Conservation (phyloP, 1,284 basidiomycete genomes). For the Trametes sp. region DNA sequence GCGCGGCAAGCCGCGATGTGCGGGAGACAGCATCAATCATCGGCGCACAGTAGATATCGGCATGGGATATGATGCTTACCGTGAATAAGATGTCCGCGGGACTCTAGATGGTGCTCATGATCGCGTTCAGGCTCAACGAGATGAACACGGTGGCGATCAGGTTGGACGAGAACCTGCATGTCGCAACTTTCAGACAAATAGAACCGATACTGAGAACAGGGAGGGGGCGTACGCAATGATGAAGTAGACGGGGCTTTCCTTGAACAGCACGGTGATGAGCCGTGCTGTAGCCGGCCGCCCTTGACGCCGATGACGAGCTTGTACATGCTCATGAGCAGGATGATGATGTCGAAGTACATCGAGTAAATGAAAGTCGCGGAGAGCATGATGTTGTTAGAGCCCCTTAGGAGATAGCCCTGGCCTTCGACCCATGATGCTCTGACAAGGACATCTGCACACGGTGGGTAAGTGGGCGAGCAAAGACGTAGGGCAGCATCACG, state of each 20-base stretch:
- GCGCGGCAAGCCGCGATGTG: slow-evolving; percentile 59
- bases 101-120: slow-evolving; percentile 45
- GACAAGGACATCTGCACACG: no score
- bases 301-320: slow-evolving; percentile 42
- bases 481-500: no score
- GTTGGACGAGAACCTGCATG: slow-evolving; percentile 41
- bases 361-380: slow-evolving; percentile 48
- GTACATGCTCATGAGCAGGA: slow-evolving; percentile 64
- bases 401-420: slow-evolving; percentile 58
- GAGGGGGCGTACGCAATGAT: slow-evolving; percentile 40
- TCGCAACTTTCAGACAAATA: no score
- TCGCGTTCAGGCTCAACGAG: slow-evolving; percentile 41
- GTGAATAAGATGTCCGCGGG: slow-evolving; percentile 44
- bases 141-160: slow-evolving; percentile 45
- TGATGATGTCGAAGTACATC: slow-evolving; percentile 62
- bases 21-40: neutral
- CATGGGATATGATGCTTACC: slow-evolving; percentile 26
- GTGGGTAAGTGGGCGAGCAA: no score
- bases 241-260: slow-evolving; percentile 44
- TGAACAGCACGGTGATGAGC: slow-evolving; percentile 42
- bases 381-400: slow-evolving; percentile 62
- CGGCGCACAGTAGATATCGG: neutral
- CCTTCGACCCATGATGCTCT: slow-evolving; percentile 62
- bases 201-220: no score
- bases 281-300: slow-evolving; percentile 38